Conservation (phyloP, 2,329 filamentous ascomycete genomes). For the Peltaster fructicola region DNA sequence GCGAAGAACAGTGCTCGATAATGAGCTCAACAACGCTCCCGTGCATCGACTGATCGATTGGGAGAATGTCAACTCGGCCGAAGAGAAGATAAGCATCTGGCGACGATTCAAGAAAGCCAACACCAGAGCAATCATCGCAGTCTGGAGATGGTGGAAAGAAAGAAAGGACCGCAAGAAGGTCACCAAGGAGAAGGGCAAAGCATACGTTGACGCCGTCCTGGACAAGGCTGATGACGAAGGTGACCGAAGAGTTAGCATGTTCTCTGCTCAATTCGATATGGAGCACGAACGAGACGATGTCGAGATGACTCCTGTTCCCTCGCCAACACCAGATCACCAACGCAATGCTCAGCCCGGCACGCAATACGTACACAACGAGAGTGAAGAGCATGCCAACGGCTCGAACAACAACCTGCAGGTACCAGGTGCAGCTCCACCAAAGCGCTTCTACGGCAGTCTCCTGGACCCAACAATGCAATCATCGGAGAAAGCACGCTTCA, state of each 20-base stretch:
- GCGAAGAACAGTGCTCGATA: conserved; percentile 77
- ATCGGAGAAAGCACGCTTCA: conserved; percentile 63
- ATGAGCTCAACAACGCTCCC: conserved; percentile 86
- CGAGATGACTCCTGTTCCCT: conserved; percentile 89
- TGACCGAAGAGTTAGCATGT: conserved; percentile 29
- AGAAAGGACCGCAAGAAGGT: conserved; percentile 23
- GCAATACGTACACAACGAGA: conserved; percentile 5
- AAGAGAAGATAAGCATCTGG: conserved; percentile 75
- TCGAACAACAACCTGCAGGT: conserved; percentile 14
- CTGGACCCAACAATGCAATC: conserved; percentile 53
- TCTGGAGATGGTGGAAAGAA: conserved; percentile 30
- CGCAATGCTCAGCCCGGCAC: conserved; percentile 26
- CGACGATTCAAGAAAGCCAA: conserved; percentile 79
- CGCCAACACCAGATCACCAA: conserved; percentile 45
- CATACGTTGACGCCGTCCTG: conserved; percentile 28
- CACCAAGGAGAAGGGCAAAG: conserved; percentile 31
- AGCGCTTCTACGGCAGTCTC: conserved; percentile 46
- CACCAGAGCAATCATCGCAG: conserved; percentile 42
- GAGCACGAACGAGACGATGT: conserved; percentile 46
- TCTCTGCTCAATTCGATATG: conserved; percentile 29
- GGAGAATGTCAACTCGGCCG: conserved; percentile 82
- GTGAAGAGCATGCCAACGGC: conserved; percentile 8
- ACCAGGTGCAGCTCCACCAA: conserved; percentile 17
- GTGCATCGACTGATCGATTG: conserved; percentile 79
- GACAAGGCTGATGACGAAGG: conserved; percentile 32